A percentile compares a stretch with the other conserved stretches of the same genome.
phyloP scores from a whole-genome alignment of 1,284 basidiomycete species.

The Leccinum pachyderme region DNA sequence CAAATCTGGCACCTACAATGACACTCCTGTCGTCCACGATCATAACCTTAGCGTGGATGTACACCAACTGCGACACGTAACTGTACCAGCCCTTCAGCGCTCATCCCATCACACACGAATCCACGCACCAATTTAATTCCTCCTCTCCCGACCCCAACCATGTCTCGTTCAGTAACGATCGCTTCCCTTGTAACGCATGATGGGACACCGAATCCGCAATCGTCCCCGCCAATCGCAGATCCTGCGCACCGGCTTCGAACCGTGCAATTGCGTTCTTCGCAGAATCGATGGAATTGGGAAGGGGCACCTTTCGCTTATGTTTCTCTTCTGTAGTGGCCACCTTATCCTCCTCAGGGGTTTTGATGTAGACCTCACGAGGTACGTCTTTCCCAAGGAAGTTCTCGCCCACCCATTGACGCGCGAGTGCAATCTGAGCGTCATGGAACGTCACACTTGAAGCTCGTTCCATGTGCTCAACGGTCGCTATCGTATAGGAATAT shows the following conservation, averaged over 20 bases:
- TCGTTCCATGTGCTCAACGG: slow-evolving; percentile 65
- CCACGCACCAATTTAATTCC: slow-evolving; percentile 71
- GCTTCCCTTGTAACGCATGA: slow-evolving; percentile 67
- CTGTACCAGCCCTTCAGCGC: slow-evolving; percentile 35
- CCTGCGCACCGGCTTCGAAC: slow-evolving; percentile 65
- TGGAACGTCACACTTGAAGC: slow-evolving; percentile 78
- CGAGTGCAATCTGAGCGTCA: slow-evolving; percentile 83
- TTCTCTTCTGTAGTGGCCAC: slow-evolving; percentile 47
- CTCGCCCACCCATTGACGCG: slow-evolving; percentile 75
- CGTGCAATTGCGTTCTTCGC: slow-evolving; percentile 61
- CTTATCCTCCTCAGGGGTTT: slow-evolving; percentile 44
- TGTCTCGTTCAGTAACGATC: slow-evolving; percentile 61
- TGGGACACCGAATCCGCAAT: slow-evolving; percentile 78
- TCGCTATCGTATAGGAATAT: slow-evolving; percentile 33
- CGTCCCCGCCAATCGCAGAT: slow-evolving; percentile 52
- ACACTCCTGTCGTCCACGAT: slow-evolving; percentile 89
- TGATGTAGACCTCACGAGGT: slow-evolving; percentile 53
- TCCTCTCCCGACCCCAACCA: slow-evolving; percentile 85
- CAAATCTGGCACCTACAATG: slow-evolving; percentile 54
- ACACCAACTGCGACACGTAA: slow-evolving; percentile 79
- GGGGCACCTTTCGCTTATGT: slow-evolving; percentile 56
- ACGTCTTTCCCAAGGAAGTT: slow-evolving; percentile 38
- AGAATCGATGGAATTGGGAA: slow-evolving; percentile 65
- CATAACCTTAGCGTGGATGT: slow-evolving; percentile 86
- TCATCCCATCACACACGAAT: slow-evolving; percentile 1